phyloP scores from a whole-genome alignment of 1,139 yeast species.

The Saccharomycopsis phalli region DNA sequence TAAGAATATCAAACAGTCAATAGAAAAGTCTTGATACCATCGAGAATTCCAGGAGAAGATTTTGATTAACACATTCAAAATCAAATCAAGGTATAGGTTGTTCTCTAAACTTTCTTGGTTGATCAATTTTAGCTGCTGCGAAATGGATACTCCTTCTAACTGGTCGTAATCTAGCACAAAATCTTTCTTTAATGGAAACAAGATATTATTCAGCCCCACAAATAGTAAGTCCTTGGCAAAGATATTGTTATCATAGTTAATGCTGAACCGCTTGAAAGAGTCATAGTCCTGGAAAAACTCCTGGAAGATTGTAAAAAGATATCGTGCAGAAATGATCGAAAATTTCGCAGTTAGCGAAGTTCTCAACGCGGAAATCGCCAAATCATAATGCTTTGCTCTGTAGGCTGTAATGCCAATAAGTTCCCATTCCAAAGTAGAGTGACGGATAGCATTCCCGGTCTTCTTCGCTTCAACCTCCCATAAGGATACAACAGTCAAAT shows the following conservation, averaged over 20 bases:
- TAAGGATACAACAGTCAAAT: slow-evolving; percentile 71
- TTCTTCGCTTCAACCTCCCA: slow-evolving; percentile 79
- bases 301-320: slow-evolving; percentile 27
- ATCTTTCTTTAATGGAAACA: slow-evolving; percentile 19
- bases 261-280: slow-evolving; percentile 16
- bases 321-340: slow-evolving; percentile 42
- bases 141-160: slow-evolving; percentile 20
- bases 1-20: slow-evolving; percentile 27
- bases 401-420: slow-evolving; percentile 74
- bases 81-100: slow-evolving; percentile 26
- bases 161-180: slow-evolving; percentile 24
- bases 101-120: slow-evolving; percentile 21
- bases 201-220: slow-evolving; percentile 18
- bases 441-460: slow-evolving; percentile 63
- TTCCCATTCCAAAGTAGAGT: slow-evolving; percentile 91
- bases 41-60: slow-evolving; percentile 31
- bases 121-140: slow-evolving; percentile 14
- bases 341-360: slow-evolving; percentile 72
- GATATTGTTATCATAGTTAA: slow-evolving; percentile 9
- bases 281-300: slow-evolving; percentile 21
- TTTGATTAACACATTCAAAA: slow-evolving; percentile 27
- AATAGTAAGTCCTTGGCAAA: slow-evolving; percentile 16
- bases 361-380: slow-evolving; percentile 71
- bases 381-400: slow-evolving; percentile 69
- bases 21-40: slow-evolving; percentile 31